Evolutionary conservation across 352 stramenopile species (phyloP).

Genomic region (Globisporangium sylvaticum): DNA sequence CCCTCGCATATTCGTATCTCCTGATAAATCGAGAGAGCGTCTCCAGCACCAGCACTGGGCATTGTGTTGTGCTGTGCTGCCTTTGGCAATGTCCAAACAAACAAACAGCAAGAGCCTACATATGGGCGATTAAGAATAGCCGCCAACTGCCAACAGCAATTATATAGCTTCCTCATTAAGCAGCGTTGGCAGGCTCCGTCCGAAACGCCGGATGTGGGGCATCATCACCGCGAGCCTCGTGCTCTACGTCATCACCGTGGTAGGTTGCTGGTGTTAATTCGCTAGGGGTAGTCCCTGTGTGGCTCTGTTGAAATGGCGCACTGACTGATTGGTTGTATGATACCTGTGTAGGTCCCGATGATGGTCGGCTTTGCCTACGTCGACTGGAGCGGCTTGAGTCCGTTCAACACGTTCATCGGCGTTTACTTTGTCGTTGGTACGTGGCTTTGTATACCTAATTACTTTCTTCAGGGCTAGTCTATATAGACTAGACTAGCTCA

Average conservation of each 20-base stretch:
- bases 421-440: constrained; percentile 69
- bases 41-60: too few relatives aligned
- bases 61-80: too few relatives aligned
- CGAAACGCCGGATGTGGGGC: constrained; percentile 53
- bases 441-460: not conserved
- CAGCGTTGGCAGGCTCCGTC: too few relatives aligned
- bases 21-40: too few relatives aligned
- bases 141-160: too few relatives aligned
- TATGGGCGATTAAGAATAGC: too few relatives aligned
- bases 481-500: too few relatives aligned
- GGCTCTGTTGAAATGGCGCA: not conserved
- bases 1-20: too few relatives aligned
- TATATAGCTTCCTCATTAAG: too few relatives aligned
- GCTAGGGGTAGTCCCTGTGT: too few relatives aligned
- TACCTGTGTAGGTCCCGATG: constrained; percentile 27
- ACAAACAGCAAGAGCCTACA: too few relatives aligned
- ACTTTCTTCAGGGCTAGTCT: not conserved
- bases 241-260: constrained; percentile 73
- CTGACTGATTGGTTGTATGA: not conserved
- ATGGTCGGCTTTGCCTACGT: constrained; percentile 69
- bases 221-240: constrained; percentile 62
- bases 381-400: constrained; percentile 44
- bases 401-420: constrained; percentile 71
- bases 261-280: constrained; percentile 10
- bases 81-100: too few relatives aligned